Base-by-base conservation (phyloP, 176 grass and related monocot genomes). In the Stipa capillata region DNA sequence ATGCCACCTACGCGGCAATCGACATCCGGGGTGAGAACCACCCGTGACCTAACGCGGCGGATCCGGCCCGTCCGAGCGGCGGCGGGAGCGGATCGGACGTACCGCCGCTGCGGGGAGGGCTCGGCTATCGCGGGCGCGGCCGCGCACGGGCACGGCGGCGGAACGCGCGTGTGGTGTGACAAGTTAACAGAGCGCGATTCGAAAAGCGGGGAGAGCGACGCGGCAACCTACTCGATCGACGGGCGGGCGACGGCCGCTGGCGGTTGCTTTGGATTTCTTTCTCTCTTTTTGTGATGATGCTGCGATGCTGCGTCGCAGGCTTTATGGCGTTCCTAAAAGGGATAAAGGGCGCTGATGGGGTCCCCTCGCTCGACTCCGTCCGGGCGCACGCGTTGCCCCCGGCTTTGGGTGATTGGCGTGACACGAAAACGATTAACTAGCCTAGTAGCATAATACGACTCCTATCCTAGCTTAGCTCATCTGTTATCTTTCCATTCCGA, bases 21-120 rank as follows among this genome's bases (percentile, higher is more conserved):
- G 64, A 47, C 79, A 63, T 87, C 79, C 70, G n/a, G 13, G 16
- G 6, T 6, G 86, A 88, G 81, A 84, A 21, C 6, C 33, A 75
- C 81, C 61, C 7, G 76, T 47, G 16, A 89, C 87, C 87, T 80
- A 88, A 58, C 74, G 73, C n/a, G n/a, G 16, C 44, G 21, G 83
- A 65, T 57, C 52, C 51, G 11, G 8, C 6, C 56, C 31, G 48
- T 40, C 33, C 6, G 49, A 11, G 13, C 47, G 48, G 33, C 81
- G 8, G 12, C 23, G 12, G 7, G 14, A 8, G 66, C 14, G 6
- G 73, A 43, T 59, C 37, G 53, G 53, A 17, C n/a, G n/a, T n/a
- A n/a, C 34, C 11, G 34, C 62, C 62, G 62, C 34, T 8, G 18
- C n/a, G n/a, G n/a, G n/a, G n/a, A n/a, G n/a, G n/a, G n/a, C n/a